Evolutionary conservation across 2,329 filamentous ascomycete species (phyloP).

Genomic region (Chaetomiaceae sp.): DNA sequence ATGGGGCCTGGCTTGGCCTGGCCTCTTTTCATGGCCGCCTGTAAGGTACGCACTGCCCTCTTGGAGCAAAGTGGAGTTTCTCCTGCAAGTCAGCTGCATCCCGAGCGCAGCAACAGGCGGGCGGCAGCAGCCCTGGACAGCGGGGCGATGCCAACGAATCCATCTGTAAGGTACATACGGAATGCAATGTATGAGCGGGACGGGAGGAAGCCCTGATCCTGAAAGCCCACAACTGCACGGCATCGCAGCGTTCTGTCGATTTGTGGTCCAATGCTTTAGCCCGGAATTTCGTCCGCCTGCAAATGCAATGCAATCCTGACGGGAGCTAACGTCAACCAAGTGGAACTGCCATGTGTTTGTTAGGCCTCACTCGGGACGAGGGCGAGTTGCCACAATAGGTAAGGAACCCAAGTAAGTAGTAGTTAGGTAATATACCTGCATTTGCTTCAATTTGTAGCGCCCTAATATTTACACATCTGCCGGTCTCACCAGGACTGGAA

Average conservation of each 20-base stretch:
- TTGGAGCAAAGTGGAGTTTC: not conserved
- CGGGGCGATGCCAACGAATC: not conserved
- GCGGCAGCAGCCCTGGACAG: not conserved
- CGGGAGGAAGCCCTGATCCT: not conserved
- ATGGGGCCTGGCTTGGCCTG: too few species aligned
- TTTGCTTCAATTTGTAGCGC: not conserved
- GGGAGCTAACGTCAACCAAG: not conserved
- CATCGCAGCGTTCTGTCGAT: not conserved
- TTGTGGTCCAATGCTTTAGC: not conserved
- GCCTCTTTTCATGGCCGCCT: too few species aligned
- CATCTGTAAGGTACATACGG: not conserved
- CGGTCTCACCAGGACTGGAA: too few species aligned
- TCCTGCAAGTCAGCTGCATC: not conserved
- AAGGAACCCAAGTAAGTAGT: too few species aligned
- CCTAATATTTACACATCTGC: slow-evolving; percentile 7
- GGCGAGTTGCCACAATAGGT: too few species aligned
- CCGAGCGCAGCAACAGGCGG: too few species aligned
- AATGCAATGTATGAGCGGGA: slow-evolving; percentile 4
- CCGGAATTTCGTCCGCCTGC: not conserved
- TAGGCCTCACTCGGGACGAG: too few species aligned
- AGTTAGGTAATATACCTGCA: not conserved
- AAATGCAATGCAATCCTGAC: slow-evolving; percentile 5
- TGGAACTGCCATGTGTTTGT: not conserved
- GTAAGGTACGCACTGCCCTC: too few species aligned
- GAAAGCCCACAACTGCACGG: not conserved